Conservation (phyloP, 108 stramenopile genomes). For the Stephanodiscus minutulus region DNA sequence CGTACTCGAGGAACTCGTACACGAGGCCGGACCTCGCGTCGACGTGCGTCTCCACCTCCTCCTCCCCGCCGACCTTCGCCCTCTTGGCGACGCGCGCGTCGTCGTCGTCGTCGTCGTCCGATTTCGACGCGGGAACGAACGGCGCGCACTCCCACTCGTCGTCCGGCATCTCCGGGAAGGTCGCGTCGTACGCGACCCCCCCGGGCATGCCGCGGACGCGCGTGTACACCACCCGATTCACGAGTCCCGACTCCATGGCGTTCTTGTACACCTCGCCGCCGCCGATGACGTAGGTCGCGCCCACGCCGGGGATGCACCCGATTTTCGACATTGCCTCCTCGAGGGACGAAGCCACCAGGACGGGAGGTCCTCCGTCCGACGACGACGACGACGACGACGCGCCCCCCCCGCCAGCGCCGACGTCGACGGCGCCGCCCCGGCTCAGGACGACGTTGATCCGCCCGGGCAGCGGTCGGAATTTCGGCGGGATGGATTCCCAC, state of each 20-base stretch:
- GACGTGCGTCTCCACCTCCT: conserved; percentile 37
- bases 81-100: conserved; percentile 25
- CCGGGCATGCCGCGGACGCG: conserved; percentile 61
- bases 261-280: conserved; percentile 89
- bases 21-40: conserved; percentile 59
- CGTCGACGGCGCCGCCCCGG: conserved; percentile 50
- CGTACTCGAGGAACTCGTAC: conserved; percentile 69
- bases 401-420: conserved; percentile 25
- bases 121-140: conserved; percentile 28
- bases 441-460: conserved; percentile 95
- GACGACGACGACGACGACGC: not conserved
- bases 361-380: conserved; percentile 49
- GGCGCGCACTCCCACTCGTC: conserved; percentile 61
- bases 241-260: conserved; percentile 73
- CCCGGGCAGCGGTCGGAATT: conserved; percentile 90
- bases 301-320: conserved; percentile 50
- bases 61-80: conserved; percentile 30
- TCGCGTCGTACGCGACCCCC: conserved; percentile 74
- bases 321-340: conserved; percentile 81
- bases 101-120: no score
- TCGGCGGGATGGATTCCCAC: conserved; percentile 95
- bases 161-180: conserved; percentile 65
- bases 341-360: conserved; percentile 74
- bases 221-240: conserved; percentile 73
- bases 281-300: conserved; percentile 93